Evolutionary conservation across 352 stramenopile genomes (phyloP), one percentile per base, ranked within the genome.

Genomic region (Blastocystis sp.): DNA sequence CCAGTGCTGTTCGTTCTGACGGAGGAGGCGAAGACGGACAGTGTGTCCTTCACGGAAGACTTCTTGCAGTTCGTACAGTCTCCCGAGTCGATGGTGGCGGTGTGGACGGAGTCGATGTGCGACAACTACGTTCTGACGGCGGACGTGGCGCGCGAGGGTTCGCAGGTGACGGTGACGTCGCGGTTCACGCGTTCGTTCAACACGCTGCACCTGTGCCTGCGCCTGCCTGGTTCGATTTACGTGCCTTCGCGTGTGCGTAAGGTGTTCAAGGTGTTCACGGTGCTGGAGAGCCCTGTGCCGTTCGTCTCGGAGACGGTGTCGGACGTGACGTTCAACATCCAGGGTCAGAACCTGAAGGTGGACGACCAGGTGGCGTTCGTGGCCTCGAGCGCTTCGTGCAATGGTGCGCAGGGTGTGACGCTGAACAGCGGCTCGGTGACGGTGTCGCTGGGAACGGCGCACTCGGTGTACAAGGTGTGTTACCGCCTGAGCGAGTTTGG

Each of bases 291-390:
- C 40, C 44, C 42, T n/a, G 27, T 51, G 44, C 69, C 69, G 42
- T 81, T 81, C 69, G 48, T 81, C n/a, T 81, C 69, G 36, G 24
- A 29, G 46, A 48, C 42, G 69, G 21, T 44, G 21, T 44, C 11
- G 8, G 27, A 32, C 34, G 49, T 81, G 18, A 32, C 69, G n/a
- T 81, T 81, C 69, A 81, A 40, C 34, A 38, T 81, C 9, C 69
- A 63, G 46, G 69, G 69, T 44, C 69, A 81, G 69, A 81, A 81
- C 69, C 69, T 81, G 69, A 81, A 81, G 69, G 69, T 81, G 42
- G 69, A 81, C 32, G 69, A 81, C 53, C 46, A 57, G 48, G 27
- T 81, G 6, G 69, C 69, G 6, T 64, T 81, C 44, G 51, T 81
- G n/a, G 8, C 46, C n/a, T 46, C 46, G 29, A 53, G 4, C 0